Base-by-base conservation (phyloP, 1,284 basidiomycete species). In the Cryptococcus floricola region DNA sequence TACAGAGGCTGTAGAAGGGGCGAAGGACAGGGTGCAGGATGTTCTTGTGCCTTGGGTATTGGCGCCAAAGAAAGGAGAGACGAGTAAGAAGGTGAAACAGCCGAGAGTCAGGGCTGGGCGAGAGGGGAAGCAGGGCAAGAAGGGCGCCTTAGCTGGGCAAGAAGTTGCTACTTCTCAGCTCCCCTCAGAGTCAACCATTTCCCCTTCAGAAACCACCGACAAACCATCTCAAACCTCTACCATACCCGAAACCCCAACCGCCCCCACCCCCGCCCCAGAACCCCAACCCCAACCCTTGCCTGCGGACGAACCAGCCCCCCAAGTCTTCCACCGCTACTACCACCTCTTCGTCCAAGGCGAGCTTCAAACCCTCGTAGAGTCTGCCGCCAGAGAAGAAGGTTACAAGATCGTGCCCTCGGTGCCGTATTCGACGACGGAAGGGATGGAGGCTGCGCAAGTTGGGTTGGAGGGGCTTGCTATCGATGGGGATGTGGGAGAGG, bases 331-430 rank as follows among this genome's bases (percentile, higher is more conserved):
- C 68, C 83, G 93, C 54, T 97, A 95, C 70, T 97, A 97, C 70
- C 94, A 97, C 71, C 87, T 97, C 81, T 97, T 96, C 69, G 82
- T 85, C 0, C 78, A 83, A 53, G 88, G 86, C 23, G 93, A 97
- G 73, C 80, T 97, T 51, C 67, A 71, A 23, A 76, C 73, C 9
- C 80, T 95, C 16, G 84, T 88, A 1, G 60, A 64, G 16, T 77
- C 81, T 37, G 90, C 91, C 0, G 87, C 87, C 4, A 55, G 66
- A 25, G 81, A 79, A 16, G 77, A 91, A 57, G 84, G 80, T 0
- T 76, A 90, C 27, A 27, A 38, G 1, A 54, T 75, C 25, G 39
- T 69, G 23, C 31, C 31, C 10, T 34, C 31, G 10, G 31, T 10
- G 2, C 31, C 31, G 12, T 18, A 34, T 52, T 25, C 16, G 27